These are phyloP conservation scores for Cetraspora pellucida DNA, from an alignment of 192 early-diverging fungal species.

Conservation along the genomic window DNA sequence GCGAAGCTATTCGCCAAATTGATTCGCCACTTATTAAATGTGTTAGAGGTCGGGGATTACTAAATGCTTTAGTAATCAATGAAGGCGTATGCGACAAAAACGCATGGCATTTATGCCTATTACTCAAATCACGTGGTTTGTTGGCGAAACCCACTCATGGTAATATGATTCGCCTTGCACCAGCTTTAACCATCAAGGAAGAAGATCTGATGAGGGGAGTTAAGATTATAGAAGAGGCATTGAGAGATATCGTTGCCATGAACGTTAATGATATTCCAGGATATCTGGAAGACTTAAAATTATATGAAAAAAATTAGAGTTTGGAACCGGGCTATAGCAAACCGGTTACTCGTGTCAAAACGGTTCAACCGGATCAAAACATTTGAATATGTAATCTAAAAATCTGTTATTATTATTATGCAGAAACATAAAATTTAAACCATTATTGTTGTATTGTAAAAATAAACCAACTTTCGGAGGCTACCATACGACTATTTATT, in stretches of 20 bases:
- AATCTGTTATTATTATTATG: too few species aligned
- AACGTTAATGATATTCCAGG: slow-evolving; percentile 62
- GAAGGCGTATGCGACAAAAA: slow-evolving; percentile 75
- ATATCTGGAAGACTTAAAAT: slow-evolving; percentile 33
- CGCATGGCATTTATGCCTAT: slow-evolving; percentile 97
- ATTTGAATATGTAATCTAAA: too few species aligned
- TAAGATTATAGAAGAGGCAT: slow-evolving; percentile 75
- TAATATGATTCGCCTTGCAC: slow-evolving; percentile 97
- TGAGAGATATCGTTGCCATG: slow-evolving; percentile 71
- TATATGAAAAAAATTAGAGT: too few species aligned
- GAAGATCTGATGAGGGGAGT: slow-evolving; percentile 81
- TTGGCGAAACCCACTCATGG: slow-evolving; percentile 98
- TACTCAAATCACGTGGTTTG: slow-evolving; percentile 89
- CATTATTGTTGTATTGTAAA: too few species aligned
- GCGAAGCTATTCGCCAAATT: slow-evolving; percentile 71
- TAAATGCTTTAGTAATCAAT: slow-evolving; percentile 97
- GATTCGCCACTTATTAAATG: slow-evolving; percentile 76
- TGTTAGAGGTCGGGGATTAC: slow-evolving; percentile 89
- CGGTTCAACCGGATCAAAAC: too few species aligned
- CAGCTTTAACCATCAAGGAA: slow-evolving; percentile 93
- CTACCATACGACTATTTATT: too few species aligned
- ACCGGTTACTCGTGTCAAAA: too few species aligned
- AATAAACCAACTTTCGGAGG: too few species aligned
- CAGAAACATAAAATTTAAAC: too few species aligned
- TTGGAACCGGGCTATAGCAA: too few species aligned